A percentile compares a stretch with the other conserved stretches of the same genome.
phyloP scores from a whole-genome alignment of 768 basidiomycete species.

The Neoboletus magnificus region DNA sequence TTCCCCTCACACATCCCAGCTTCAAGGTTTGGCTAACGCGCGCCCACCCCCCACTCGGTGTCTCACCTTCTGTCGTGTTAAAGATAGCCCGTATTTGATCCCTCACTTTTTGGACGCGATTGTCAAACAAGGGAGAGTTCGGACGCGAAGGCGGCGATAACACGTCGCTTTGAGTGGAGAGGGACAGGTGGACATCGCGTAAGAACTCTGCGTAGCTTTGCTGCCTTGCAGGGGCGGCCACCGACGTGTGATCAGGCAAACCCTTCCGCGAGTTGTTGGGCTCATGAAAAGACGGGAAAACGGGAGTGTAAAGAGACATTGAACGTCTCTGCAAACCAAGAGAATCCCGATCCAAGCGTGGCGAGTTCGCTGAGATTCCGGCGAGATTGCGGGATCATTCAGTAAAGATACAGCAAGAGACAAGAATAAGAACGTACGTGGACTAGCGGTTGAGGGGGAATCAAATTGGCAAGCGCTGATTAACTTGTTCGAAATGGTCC shows the following conservation, averaged over 20 bases:
- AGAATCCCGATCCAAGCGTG: not conserved
- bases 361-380: not conserved
- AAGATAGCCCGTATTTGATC: constrained; percentile 36
- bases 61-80: constrained; percentile 34
- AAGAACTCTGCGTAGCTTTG: constrained; percentile 24
- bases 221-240: constrained; percentile 3
- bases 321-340: not conserved
- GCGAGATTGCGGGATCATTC: not conserved
- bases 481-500: not conserved
- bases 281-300: constrained; percentile 28
- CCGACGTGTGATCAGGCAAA: not conserved
- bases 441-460: not conserved
- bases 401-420: not conserved
- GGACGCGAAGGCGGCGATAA: constrained; percentile 37
- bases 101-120: constrained; percentile 31
- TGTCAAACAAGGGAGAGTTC: constrained; percentile 28
- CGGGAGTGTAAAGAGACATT: constrained; percentile 36
- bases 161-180: constrained; percentile 31
- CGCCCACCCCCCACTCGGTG: constrained; percentile 48
- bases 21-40: constrained; percentile 39
- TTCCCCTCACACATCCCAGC: constrained; percentile 40
- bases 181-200: constrained; percentile 32
- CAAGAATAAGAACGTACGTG: constrained; percentile 2
- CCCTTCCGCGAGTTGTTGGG: constrained; percentile 2
- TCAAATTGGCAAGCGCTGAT: not conserved